phyloP scores from a whole-genome alignment of 140 eudicot genomes.

The Oenanthe javanica region DNA sequence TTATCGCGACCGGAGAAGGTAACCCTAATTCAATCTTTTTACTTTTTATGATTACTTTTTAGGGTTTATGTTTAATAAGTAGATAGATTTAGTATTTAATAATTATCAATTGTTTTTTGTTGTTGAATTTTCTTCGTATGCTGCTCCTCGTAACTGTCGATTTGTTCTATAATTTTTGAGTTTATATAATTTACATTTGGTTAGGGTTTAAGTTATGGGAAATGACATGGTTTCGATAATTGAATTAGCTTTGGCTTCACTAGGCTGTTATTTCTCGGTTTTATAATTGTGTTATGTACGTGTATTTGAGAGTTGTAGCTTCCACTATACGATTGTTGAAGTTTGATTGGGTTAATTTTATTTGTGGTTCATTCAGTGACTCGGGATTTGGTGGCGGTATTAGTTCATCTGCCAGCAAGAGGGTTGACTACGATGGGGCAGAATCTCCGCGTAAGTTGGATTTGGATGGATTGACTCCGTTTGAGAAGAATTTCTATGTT shows the following conservation, averaged over 20 bases:
- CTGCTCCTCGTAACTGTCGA: not conserved
- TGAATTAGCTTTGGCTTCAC: not conserved
- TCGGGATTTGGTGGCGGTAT: constrained; percentile 69
- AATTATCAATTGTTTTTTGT: not conserved
- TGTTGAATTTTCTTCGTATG: not conserved
- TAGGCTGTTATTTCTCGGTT: not conserved
- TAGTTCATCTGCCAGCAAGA: constrained; percentile 49
- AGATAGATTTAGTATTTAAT: not conserved
- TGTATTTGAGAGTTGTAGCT: not conserved
- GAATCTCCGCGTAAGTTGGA: constrained; percentile 64
- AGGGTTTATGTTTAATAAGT: constrained; percentile 7
- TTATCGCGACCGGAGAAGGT: constrained; percentile 93
- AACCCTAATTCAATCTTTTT: constrained; percentile 15
- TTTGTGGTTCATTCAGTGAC: constrained; percentile 40
- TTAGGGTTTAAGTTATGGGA: constrained; percentile 18
- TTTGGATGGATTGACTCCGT: constrained; percentile 79
- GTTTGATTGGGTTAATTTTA: not conserved
- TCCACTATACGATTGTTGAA: not conserved
- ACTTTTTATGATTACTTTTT: no score
- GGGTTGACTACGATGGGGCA: constrained; percentile 35
- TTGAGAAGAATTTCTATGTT: constrained; percentile 90
- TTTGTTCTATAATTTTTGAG: not conserved
- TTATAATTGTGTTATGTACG: not conserved
- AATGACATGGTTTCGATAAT: not conserved
- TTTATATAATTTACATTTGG: not conserved